A percentile compares a stretch with the other conserved stretches of the same genome.
phyloP scores from a whole-genome alignment of 768 basidiomycete genomes.

The Steccherinum ochraceum region DNA sequence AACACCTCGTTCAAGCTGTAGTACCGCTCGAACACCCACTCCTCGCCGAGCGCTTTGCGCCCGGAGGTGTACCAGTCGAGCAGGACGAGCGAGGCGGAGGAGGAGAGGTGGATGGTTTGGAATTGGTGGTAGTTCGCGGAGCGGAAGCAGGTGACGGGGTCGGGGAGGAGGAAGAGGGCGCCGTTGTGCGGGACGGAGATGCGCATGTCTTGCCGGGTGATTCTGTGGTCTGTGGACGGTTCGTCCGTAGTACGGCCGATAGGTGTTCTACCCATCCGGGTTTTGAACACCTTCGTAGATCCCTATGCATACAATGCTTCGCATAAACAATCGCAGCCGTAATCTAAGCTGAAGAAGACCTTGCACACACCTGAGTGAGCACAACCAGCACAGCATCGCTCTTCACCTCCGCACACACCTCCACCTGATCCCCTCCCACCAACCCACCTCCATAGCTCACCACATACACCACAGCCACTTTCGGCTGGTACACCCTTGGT shows the following conservation, averaged over 20 bases:
- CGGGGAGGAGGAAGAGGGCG: slow-evolving; percentile 77
- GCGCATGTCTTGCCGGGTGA: slow-evolving; percentile 60
- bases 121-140: slow-evolving; percentile 76
- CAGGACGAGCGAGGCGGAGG: slow-evolving; percentile 57
- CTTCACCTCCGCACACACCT: slow-evolving; percentile 55
- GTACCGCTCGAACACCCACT: slow-evolving; percentile 85
- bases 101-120: slow-evolving; percentile 69
- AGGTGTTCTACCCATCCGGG: slow-evolving; percentile 41
- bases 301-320: slow-evolving; percentile 44
- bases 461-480: slow-evolving; percentile 68
- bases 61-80: slow-evolving; percentile 95
- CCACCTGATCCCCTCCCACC: slow-evolving; percentile 76
- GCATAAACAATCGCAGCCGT: not conserved
- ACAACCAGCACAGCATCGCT: slow-evolving; percentile 56
- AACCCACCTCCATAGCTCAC: slow-evolving; percentile 90
- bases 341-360: too few relatives aligned
- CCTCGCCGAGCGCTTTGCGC: slow-evolving; percentile 74
- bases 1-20: slow-evolving; percentile 82
- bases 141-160: slow-evolving; percentile 90
- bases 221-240: slow-evolving; percentile 1
- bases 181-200: slow-evolving; percentile 47
- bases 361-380: slow-evolving; percentile 69
- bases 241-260: not conserved
- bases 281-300: slow-evolving; percentile 93
- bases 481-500: slow-evolving; percentile 44